A percentile compares a stretch with the other conserved stretches of the same genome.
Conservation (phyloP, 2,329 filamentous ascomycete species). For the Neophaeococcomyces mojaviensis region DNA sequence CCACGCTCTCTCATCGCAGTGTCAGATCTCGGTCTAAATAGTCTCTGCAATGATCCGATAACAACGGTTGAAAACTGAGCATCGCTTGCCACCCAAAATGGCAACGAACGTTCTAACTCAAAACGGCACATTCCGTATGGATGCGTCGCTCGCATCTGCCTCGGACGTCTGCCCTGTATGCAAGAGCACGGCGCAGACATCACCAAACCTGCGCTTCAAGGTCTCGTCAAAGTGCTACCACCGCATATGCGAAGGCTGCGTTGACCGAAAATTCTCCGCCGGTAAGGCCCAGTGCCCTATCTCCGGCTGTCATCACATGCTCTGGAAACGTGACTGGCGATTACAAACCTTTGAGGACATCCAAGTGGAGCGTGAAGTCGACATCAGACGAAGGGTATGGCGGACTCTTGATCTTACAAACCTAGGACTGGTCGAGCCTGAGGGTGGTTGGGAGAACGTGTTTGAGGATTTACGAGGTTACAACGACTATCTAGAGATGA, state of each 20-base stretch:
- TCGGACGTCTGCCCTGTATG: constrained; percentile 82
- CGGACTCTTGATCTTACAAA: constrained; percentile 2
- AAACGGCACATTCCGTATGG: background rate
- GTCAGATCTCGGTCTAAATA: too few relatives aligned
- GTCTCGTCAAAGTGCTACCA: constrained; percentile 99
- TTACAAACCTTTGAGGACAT: constrained; percentile 86
- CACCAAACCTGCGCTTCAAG: constrained; percentile 85
- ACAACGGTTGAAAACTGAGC: too few relatives aligned
- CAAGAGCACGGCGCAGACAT: constrained; percentile 93
- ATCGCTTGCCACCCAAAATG: too few relatives aligned
- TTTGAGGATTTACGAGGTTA: constrained; percentile 77
- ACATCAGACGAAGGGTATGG: constrained; percentile 69
- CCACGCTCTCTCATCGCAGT: too few relatives aligned
- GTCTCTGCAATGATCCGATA: too few relatives aligned
- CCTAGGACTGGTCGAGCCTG: constrained; percentile 2
- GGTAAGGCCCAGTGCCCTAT: constrained; percentile 91
- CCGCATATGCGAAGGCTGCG: constrained; percentile 95
- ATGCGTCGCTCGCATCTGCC: constrained; percentile 1
- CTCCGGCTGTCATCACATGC: constrained; percentile 75
- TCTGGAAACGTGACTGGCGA: constrained; percentile 60
- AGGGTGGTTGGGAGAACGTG: constrained; percentile 51
- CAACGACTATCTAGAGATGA: constrained; percentile 91
- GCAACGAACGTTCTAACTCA: background rate
- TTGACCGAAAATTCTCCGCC: constrained; percentile 78
- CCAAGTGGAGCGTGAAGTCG: constrained; percentile 81